A percentile compares a stretch with the other conserved stretches of the same genome.
These are phyloP conservation scores for Ustilago xerochloae DNA, from an alignment of 1,284 basidiomycete species.

Conservation along the genomic window DNA sequence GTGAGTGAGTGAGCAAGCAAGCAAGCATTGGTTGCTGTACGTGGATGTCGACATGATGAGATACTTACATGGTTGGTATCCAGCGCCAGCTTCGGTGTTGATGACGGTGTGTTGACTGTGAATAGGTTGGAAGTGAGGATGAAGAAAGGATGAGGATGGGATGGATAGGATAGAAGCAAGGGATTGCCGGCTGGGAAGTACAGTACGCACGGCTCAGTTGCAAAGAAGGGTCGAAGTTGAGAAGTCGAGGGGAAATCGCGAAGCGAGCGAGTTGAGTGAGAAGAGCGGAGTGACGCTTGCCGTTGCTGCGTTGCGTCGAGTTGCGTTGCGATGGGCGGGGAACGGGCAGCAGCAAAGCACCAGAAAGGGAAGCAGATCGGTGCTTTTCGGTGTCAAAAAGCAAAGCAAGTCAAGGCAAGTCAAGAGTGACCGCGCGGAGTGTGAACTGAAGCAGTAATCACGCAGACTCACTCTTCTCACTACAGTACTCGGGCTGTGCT, in stretches of 20 bases:
- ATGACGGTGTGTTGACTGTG: background rate
- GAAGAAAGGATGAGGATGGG: background rate
- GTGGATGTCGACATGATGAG: no score
- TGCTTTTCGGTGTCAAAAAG: constrained; percentile 15
- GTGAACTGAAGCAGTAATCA: constrained; percentile 1
- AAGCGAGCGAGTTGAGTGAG: background rate
- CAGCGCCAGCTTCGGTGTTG: background rate
- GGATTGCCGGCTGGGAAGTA: background rate
- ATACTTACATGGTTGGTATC: constrained; percentile 15
- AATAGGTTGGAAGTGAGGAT: background rate
- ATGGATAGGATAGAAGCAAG: background rate
- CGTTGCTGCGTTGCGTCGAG: background rate
- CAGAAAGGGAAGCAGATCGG: constrained; percentile 8
- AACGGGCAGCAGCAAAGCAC: background rate
- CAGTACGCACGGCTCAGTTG: background rate
- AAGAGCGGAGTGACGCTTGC: constrained; percentile 6
- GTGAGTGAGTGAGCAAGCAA: no score
- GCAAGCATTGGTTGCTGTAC: no score
- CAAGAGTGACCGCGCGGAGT: background rate
- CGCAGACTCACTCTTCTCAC: no score
- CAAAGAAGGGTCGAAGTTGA: background rate
- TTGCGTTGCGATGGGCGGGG: constrained; percentile 4
- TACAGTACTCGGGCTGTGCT: background rate
- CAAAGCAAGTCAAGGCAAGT: constrained; percentile 2
- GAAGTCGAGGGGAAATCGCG: background rate